Conservation (phyloP, 1,284 basidiomycete species). For the Rhodotorula sp. region DNA sequence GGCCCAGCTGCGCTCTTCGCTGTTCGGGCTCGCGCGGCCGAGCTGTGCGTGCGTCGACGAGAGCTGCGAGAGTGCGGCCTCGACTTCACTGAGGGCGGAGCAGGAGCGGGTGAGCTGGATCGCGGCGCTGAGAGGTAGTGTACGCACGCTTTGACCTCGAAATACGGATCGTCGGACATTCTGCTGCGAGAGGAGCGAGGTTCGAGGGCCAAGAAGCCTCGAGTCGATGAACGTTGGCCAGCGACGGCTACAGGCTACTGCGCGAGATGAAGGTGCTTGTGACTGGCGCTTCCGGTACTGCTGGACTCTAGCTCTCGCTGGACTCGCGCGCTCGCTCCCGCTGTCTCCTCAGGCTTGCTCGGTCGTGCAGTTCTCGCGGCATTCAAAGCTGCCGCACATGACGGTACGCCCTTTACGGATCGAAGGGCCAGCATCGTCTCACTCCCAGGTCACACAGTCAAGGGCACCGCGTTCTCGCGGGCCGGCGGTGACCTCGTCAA, state of each 20-base stretch:
- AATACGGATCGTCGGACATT: conserved; percentile 35
- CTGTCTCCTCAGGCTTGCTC: conserved; percentile 34
- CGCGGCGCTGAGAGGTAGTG: accelerated
- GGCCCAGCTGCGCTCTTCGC: conserved; percentile 9
- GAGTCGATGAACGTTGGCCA: background rate
- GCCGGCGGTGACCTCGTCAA: conserved; percentile 57
- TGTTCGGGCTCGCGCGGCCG: background rate
- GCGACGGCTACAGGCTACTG: background rate
- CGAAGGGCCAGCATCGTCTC: too few relatives aligned
- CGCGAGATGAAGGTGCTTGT: conserved; percentile 20
- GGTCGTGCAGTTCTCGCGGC: conserved; percentile 33
- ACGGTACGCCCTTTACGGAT: conserved; percentile 11
- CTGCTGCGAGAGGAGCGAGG: background rate
- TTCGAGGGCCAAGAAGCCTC: background rate
- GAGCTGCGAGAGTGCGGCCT: conserved; percentile 13
- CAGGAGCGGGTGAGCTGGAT: background rate
- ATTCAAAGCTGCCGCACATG: conserved; percentile 25
- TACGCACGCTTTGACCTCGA: conserved; percentile 31
- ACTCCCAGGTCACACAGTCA: conserved; percentile 46
- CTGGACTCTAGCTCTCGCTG: background rate
- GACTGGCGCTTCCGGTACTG: conserved; percentile 34
- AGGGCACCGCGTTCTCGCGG: conserved; percentile 67
- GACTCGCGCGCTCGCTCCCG: background rate
- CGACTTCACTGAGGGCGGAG: conserved; percentile 27
- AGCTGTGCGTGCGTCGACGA: conserved; percentile 7